phyloP scores from a whole-genome alignment of 2,329 filamentous ascomycete species.

The Clathrospora elynae region DNA sequence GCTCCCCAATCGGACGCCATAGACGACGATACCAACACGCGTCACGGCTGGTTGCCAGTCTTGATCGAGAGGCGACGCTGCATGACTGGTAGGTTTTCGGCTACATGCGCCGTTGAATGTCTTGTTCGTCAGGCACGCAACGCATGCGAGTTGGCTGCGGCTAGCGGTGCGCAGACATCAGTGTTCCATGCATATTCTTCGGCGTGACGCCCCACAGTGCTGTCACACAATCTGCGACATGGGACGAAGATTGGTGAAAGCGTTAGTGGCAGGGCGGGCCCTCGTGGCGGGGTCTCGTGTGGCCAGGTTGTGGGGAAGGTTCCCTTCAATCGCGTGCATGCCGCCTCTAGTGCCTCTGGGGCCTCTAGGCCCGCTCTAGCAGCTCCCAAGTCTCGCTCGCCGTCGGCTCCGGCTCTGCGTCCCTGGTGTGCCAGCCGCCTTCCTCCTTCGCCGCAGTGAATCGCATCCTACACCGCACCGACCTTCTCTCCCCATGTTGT shows the following conservation, averaged over 20 bases:
- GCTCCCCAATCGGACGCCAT: constrained; percentile 2
- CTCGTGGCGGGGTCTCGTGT: constrained; percentile 17
- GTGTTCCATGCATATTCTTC: constrained; percentile 17
- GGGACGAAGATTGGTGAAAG: constrained; percentile 6
- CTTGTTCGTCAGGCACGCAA: constrained; percentile 6
- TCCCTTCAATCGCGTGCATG: constrained; percentile 3
- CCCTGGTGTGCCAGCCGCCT: constrained; percentile 10
- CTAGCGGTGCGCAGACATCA: neutral
- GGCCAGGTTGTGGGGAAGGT: constrained; percentile 16
- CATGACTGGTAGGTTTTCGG: constrained; percentile 17
- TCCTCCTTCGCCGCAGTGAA: constrained; percentile 10
- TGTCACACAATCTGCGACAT: constrained; percentile 1
- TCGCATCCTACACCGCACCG: constrained; percentile 10
- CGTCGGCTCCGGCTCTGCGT: constrained; percentile 18
- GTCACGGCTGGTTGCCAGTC: constrained; percentile 11
- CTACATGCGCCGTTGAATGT: constrained; percentile 3
- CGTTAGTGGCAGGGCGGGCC: constrained; percentile 2
- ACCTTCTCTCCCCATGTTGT: constrained; percentile 20
- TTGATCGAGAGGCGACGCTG: constrained; percentile 10
- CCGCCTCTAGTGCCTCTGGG: neutral
- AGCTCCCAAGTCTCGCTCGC: constrained; percentile 13
- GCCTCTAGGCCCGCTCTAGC: constrained; percentile 6
- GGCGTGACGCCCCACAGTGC: constrained; percentile 6
- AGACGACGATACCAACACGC: constrained; percentile 14
- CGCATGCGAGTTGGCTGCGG: too few relatives aligned